Base-by-base conservation (phyloP, 345 rosid genomes). In the Bretschneidera sinensis region DNA sequence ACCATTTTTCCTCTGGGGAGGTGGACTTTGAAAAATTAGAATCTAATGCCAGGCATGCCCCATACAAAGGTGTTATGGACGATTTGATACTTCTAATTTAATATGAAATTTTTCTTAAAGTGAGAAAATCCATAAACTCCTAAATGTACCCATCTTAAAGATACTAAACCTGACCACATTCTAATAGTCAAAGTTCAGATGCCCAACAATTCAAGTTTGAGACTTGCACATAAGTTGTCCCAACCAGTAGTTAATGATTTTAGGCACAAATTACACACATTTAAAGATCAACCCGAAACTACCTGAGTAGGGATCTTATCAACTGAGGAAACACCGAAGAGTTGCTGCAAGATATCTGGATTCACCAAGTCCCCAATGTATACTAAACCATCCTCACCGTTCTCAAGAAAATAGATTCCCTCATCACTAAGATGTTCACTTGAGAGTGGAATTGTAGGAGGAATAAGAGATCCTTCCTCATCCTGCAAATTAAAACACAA, bases 381-480 rank as follows among this genome's bases (percentile, higher is more conserved):
- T 67, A 85, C 75, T 65, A 82, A 69, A 54, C 85, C 84, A 71
- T 88, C 92, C 39, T 76, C 85, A 52, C 96, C 92, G 57, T 85
- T 85, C 76, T 88, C 96, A 61, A 88, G 88, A 72, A 88, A 83
- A 79, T 83, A 88, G 13, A 85, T 71, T 68, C 92, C 96, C 24
- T 76, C 85, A 53, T 88, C 88, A 18, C 71, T 80, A 52, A 88
- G 65, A 19, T 82, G 82, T 61, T 88, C 96, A 43, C 96, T 88
- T 51, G 92, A 78, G 39, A 88, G 89, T 21, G 92, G 92, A 56
- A 88, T 74, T 61, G 72, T 59, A 43, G 80, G 43, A 48, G 96
- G 88, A 64, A 85, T 56, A 19, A 62, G 17, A 63, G 83, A 69
- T 17, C 77, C 90, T 62, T 74, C 77, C 39, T 60, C 80, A 47